Evolutionary conservation across 2,329 filamentous ascomycete species (phyloP), one percentile per base, ranked within the genome.

Genomic region (Ophiosphaerella korrae): DNA sequence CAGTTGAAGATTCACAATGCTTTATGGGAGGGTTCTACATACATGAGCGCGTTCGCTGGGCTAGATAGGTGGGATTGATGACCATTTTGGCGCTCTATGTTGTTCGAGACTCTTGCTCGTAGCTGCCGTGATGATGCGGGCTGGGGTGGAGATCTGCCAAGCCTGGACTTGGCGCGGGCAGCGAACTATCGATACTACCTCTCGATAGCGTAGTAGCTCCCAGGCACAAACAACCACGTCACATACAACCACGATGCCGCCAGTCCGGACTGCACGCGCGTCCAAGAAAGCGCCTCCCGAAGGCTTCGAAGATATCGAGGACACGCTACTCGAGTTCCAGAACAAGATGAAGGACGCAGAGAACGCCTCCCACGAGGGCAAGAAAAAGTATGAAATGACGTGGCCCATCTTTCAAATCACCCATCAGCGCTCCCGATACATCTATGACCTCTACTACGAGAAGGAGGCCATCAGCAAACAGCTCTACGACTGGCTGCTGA

Each of bases 351-450:
- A 93, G 76, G 90, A 95, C 71, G 94, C 94, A 45, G 92, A 97
- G 72, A 96, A 95, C 75, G 88, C 92, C 41, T 88, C 91, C 14
- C 84, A 87, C 63, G 77, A 90, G 78, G 72, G 90, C 78, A 83
- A 91, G 83, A 82, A 89, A 85, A 92, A 92, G 72, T 89, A 97
- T 71, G 91, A 97, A 77, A 90, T 90, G 62, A 84, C 92, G 58
- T 99, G 94, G 94, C 93, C 94, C 54, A 92, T 99, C 61, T 97
- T 99, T 71, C 92, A 97, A 74, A 97, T 99, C 71, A 88, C 88
- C 21, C 94, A 99, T 76, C 92, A 97, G 77, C 86, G 93, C 78
- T 87, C 84, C 55, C 86, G 91, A 70, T 99, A 99, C 77, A 88
- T 99, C 58, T 99, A 97, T 79, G 94, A 97, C 71, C 82, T 99